Conservation (phyloP, 2,329 filamentous ascomycete species). For the Hawksworthiomyces lignivorus region DNA sequence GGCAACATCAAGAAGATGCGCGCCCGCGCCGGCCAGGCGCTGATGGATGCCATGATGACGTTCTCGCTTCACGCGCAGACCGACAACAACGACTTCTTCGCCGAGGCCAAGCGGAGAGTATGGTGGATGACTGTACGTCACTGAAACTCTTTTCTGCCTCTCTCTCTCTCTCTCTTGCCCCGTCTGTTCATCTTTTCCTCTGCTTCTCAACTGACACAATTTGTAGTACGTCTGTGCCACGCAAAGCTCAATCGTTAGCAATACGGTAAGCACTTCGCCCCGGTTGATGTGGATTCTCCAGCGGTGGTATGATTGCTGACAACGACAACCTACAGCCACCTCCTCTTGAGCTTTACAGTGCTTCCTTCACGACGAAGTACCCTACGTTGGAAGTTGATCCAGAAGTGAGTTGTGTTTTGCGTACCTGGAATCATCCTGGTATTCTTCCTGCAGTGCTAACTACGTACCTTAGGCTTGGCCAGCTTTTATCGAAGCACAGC, state of each 20-base stretch:
- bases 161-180: neutral
- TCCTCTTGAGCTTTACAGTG: constrained; percentile 12
- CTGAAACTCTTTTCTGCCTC: neutral
- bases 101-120: constrained; percentile 37
- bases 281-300: too few relatives aligned
- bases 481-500: constrained; percentile 38
- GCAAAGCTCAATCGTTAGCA: constrained; percentile 44
- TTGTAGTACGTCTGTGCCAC: constrained; percentile 40
- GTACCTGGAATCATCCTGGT: too few relatives aligned
- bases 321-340: constrained; percentile 10
- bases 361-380: constrained; percentile 36
- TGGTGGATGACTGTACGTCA: constrained; percentile 48
- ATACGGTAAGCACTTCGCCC: constrained; percentile 28
- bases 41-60: constrained; percentile 40
- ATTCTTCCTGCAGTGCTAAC: neutral
- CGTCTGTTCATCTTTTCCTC: too few relatives aligned
- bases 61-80: constrained; percentile 33
- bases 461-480: constrained; percentile 29
- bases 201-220: constrained; percentile 28
- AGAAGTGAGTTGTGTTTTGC: constrained; percentile 24
- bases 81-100: constrained; percentile 32
- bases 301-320: too few relatives aligned
- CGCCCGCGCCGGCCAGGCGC: constrained; percentile 37
- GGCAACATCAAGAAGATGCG: constrained; percentile 47
- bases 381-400: constrained; percentile 34